These are phyloP conservation scores for Davidsoniella australis DNA, from an alignment of 2,329 filamentous ascomycete species.

Conservation along the genomic window DNA sequence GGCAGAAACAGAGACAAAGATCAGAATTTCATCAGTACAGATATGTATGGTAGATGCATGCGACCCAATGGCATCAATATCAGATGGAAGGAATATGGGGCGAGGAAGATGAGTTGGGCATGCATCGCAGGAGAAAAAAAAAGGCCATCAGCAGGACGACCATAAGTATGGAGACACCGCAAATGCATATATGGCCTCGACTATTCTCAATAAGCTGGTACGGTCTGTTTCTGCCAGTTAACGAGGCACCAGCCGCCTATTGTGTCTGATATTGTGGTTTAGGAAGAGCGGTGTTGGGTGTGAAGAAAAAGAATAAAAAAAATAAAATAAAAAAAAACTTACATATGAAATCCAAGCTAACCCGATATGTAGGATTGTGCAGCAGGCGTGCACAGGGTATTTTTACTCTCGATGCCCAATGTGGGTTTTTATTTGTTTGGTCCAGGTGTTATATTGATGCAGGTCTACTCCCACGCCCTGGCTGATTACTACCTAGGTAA, in stretches of 20 bases:
- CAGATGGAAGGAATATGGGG: neutral
- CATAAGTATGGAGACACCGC: conserved; percentile 7
- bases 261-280: neutral
- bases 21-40: too few relatives aligned
- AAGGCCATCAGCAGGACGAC: neutral
- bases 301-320: neutral
- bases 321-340: neutral
- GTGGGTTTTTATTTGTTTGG: conserved; percentile 6
- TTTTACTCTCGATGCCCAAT: conserved; percentile 5
- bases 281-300: neutral
- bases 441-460: conserved; percentile 9
- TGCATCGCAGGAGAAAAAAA: conserved; percentile 4
- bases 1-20: too few relatives aligned
- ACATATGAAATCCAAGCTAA: neutral
- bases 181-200: neutral
- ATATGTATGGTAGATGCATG: too few relatives aligned
- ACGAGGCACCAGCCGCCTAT: too few relatives aligned
- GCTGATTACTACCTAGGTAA: neutral
- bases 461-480: conserved; percentile 2
- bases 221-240: too few relatives aligned
- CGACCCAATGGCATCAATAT: too few relatives aligned
- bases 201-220: neutral
- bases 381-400: neutral
- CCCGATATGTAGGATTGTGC: neutral
- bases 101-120: conserved; percentile 9